These are phyloP conservation scores for Asterionellopsis glacialis DNA, from an alignment of 108 stramenopile genomes.

Conservation along the genomic window DNA sequence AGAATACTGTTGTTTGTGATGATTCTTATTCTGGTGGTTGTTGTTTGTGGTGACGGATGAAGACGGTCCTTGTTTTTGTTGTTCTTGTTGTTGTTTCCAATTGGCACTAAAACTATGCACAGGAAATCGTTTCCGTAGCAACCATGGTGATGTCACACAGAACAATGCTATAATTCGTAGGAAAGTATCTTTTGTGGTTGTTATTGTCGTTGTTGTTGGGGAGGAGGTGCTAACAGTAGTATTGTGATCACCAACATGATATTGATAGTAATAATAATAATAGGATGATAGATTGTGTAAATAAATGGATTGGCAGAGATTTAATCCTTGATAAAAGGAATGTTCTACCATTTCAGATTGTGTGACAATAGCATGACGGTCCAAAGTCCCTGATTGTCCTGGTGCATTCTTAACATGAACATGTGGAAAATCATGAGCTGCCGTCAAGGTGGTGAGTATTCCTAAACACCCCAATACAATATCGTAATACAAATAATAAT, in stretches of 20 bases:
- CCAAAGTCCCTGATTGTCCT: slow-evolving; percentile 70
- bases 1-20: not conserved
- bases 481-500: slow-evolving; percentile 45
- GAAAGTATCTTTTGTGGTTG: not conserved
- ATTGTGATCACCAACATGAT: not conserved
- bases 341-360: slow-evolving; percentile 87
- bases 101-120: slow-evolving; percentile 75
- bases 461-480: slow-evolving; percentile 55
- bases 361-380: slow-evolving; percentile 67
- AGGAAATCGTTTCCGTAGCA: slow-evolving; percentile 46
- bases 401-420: slow-evolving; percentile 36
- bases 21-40: not conserved
- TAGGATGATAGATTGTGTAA: slow-evolving; percentile 30
- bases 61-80: slow-evolving; percentile 21
- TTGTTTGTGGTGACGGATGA: not conserved
- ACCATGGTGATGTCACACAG: slow-evolving; percentile 71
- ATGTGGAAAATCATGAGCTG: slow-evolving; percentile 75
- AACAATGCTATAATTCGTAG: slow-evolving; percentile 15
- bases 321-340: slow-evolving; percentile 77
- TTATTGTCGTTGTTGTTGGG: too few relatives aligned
- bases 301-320: slow-evolving; percentile 62
- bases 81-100: slow-evolving; percentile 34
- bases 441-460: slow-evolving; percentile 49
- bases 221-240: not conserved
- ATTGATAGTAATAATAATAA: not conserved